Percentiles rank a stretch among this genome's conserved stretches.
Conservation (phyloP, 1,139 yeast species). For the Eremothecium gossypii region DNA sequence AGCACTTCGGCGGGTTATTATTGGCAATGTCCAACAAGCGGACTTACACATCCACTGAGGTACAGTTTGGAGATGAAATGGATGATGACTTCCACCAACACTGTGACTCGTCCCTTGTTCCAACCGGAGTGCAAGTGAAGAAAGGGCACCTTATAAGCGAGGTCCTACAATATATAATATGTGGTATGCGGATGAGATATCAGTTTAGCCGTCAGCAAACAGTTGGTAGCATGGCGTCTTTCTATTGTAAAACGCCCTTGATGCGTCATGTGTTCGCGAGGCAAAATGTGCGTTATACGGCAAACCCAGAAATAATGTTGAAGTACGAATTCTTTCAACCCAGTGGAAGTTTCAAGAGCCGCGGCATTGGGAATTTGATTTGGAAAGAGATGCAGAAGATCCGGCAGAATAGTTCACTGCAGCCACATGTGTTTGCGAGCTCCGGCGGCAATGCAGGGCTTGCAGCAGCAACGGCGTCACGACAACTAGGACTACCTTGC, state of each 20-base stretch:
- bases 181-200: no score
- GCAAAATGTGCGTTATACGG: slow-evolving; percentile 3
- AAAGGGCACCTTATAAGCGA: no score
- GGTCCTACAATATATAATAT: no score
- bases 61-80: no score
- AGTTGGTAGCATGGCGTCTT: neutral
- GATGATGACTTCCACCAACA: no score
- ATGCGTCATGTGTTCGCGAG: slow-evolving; percentile 27
- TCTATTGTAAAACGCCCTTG: slow-evolving; percentile 36
- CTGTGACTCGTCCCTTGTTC: no score
- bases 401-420: slow-evolving; percentile 12
- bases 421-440: slow-evolving; percentile 47
- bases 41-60: no score
- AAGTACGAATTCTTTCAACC: slow-evolving; percentile 65
- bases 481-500: slow-evolving; percentile 39
- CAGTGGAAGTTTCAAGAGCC: slow-evolving; percentile 60
- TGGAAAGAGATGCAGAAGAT: slow-evolving; percentile 24
- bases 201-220: no score
- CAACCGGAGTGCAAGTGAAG: no score
- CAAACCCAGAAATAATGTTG: slow-evolving; percentile 43
- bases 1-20: no score
- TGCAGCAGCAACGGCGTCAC: slow-evolving; percentile 60
- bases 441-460: slow-evolving; percentile 78
- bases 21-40: no score
- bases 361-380: slow-evolving; percentile 53